Conservation (phyloP, 2,329 filamentous ascomycete genomes). For the Penicillium sp. region DNA sequence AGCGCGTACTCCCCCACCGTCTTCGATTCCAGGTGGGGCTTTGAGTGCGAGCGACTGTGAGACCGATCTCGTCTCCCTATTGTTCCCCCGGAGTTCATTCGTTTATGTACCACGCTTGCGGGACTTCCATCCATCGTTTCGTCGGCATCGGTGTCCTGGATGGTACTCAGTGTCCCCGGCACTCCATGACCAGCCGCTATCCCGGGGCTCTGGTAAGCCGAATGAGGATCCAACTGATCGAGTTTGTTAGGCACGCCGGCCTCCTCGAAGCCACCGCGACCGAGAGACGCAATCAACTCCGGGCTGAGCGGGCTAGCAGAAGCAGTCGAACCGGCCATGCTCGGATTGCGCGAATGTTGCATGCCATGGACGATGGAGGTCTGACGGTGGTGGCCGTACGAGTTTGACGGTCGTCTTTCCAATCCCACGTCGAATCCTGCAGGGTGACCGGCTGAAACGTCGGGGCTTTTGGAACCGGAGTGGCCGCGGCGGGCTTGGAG, state of each 20-base stretch:
- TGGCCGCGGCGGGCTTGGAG: conserved; percentile 43
- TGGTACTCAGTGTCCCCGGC: conserved; percentile 37
- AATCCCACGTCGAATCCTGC: conserved; percentile 41
- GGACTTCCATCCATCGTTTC: conserved; percentile 30
- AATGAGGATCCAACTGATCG: conserved; percentile 37
- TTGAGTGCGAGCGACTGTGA: conserved; percentile 75
- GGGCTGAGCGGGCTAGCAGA: conserved; percentile 81
- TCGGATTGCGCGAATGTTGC: conserved; percentile 88
- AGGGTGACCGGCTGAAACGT: conserved; percentile 38
- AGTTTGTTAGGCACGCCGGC: conserved; percentile 30
- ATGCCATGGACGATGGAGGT: conserved; percentile 95
- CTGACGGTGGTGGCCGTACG: conserved; percentile 89
- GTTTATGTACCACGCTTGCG: conserved; percentile 36
- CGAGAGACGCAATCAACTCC: conserved; percentile 75
- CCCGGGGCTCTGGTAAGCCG: conserved; percentile 35
- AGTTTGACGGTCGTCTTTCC: conserved; percentile 49
- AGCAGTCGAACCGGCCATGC: conserved; percentile 66
- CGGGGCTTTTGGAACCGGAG: conserved; percentile 47
- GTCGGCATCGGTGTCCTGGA: conserved; percentile 41
- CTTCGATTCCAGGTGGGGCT: conserved; percentile 73
- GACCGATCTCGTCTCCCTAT: conserved; percentile 70
- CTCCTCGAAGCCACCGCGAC: conserved; percentile 57
- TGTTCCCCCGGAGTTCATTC: conserved; percentile 63
- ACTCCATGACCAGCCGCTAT: conserved; percentile 40
- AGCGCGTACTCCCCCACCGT: conserved; percentile 98